phyloP scores from a whole-genome alignment of 2,329 filamentous ascomycete species.

The Penicillium expansum region DNA sequence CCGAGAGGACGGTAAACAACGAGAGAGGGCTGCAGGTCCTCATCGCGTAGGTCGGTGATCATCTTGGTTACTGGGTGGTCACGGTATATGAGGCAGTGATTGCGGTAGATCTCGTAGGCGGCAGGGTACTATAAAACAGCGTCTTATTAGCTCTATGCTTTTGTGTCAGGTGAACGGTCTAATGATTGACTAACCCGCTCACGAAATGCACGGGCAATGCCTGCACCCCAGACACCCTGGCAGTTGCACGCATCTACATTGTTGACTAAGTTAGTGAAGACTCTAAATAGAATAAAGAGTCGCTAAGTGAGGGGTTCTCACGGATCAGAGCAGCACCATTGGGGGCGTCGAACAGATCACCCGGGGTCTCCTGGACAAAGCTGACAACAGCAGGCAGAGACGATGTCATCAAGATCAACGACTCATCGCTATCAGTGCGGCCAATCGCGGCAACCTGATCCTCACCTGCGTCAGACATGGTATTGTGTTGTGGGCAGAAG shows the following conservation, averaged over 20 bases:
- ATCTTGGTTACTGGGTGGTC: background rate
- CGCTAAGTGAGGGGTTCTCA: conserved; percentile 23
- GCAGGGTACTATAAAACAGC: conserved; percentile 46
- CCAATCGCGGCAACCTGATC: background rate
- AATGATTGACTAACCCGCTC: conserved; percentile 11
- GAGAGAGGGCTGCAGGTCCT: conserved; percentile 5
- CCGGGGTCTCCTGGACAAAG: conserved; percentile 34
- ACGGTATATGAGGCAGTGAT: conserved; percentile 44
- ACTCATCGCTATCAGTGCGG: background rate
- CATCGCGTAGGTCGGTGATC: conserved; percentile 4
- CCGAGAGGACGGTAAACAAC: conserved; percentile 38
- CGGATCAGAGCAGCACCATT: conserved; percentile 52
- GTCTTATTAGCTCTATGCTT: background rate
- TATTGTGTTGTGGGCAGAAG: background rate
- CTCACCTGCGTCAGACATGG: background rate
- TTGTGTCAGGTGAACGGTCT: conserved; percentile 19
- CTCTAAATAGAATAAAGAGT: background rate
- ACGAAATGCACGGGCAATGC: conserved; percentile 56
- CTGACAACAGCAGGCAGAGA: background rate
- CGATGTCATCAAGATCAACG: background rate
- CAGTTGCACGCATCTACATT: conserved; percentile 57
- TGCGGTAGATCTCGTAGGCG: conserved; percentile 49
- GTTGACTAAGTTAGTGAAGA: background rate
- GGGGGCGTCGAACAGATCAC: conserved; percentile 55
- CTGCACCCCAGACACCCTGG: conserved; percentile 56